These are phyloP conservation scores for Smittium culicis DNA, from an alignment of 371 early-diverging fungal genomes.

Conservation along the genomic window DNA sequence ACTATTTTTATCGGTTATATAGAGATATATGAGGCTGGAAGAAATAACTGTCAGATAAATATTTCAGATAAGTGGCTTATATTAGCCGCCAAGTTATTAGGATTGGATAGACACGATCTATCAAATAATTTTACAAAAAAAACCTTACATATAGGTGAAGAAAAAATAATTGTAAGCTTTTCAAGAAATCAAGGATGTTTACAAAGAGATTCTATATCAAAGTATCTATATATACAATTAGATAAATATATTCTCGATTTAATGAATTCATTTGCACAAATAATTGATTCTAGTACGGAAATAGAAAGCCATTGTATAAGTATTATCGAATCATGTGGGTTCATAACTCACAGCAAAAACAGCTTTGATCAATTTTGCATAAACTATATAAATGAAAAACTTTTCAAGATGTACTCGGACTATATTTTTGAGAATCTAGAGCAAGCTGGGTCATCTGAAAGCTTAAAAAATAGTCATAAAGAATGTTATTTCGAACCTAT, in stretches of 20 bases:
- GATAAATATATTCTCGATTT: constrained; percentile 85
- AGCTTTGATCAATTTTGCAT: constrained; percentile 98
- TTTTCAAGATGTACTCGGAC: no score
- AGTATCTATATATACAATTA: constrained; percentile 79
- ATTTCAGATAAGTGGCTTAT: constrained; percentile 54
- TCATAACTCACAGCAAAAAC: constrained; percentile 87
- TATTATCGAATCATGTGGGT: constrained; percentile 86
- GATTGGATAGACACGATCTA: constrained; percentile 58
- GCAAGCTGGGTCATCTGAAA: neutral
- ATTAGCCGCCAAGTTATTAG: constrained; percentile 52
- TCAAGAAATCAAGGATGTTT: constrained; percentile 57
- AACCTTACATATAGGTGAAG: constrained; percentile 72
- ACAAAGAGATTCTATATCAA: constrained; percentile 86
- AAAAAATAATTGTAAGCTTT: constrained; percentile 66
- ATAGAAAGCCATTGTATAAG: constrained; percentile 69
- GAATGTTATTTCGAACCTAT: no score
- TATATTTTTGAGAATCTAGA: neutral
- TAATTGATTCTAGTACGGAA: constrained; percentile 85
- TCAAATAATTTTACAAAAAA: constrained; percentile 75
- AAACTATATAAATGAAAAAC: constrained; percentile 88
- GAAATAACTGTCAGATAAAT: constrained; percentile 43
- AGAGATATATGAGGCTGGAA: constrained; percentile 54
- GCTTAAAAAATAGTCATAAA: neutral
- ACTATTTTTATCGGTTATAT: constrained; percentile 86
- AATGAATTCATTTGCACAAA: constrained; percentile 62